Percentiles rank a stretch among this genome's conserved stretches.
Evolutionary conservation across 345 rosid species (phyloP).

Genomic region (Acer negundo): DNA sequence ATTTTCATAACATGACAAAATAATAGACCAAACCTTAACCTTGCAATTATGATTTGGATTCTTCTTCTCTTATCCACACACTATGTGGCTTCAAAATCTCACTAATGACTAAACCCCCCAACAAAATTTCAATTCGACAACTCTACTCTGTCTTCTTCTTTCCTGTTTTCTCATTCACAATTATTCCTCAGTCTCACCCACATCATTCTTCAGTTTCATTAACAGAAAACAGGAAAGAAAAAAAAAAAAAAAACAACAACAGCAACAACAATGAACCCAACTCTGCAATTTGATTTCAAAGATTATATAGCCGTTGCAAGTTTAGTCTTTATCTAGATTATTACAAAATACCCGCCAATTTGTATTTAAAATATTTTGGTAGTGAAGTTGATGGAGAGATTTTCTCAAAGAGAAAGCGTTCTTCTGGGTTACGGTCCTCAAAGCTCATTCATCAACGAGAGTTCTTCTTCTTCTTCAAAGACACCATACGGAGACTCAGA

Average conservation of each 20-base stretch:
- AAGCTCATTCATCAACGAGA: constrained; percentile 23
- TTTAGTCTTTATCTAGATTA: not conserved
- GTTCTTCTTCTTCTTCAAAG: constrained; percentile 26
- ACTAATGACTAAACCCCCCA: not conserved
- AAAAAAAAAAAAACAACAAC: not conserved
- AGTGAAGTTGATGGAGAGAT: constrained; percentile 28
- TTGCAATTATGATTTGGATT: constrained; percentile 19
- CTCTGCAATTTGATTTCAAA: constrained; percentile 7
- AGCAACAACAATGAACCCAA: not conserved
- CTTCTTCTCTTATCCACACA: constrained; percentile 26
- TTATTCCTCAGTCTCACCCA: not conserved
- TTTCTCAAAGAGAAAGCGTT: constrained; percentile 40
- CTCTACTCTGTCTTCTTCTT: constrained; percentile 3
- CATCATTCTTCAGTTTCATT: constrained; percentile 12
- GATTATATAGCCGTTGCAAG: not conserved
- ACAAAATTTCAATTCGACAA: not conserved
- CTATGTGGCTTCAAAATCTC: constrained; percentile 44
- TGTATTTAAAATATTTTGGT: not conserved
- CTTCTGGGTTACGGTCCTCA: constrained; percentile 34
- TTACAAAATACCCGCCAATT: constrained; percentile 34
- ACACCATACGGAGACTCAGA: constrained; percentile 39
- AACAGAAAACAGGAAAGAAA: not conserved
- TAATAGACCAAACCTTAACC: constrained; percentile 1
- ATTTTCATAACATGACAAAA: constrained; percentile 22
- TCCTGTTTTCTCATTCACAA: constrained; percentile 25